Evolutionary conservation across 2,329 filamentous ascomycete species (phyloP), one percentile per base, ranked within the genome.

Genomic region (Fusarium sp.): DNA sequence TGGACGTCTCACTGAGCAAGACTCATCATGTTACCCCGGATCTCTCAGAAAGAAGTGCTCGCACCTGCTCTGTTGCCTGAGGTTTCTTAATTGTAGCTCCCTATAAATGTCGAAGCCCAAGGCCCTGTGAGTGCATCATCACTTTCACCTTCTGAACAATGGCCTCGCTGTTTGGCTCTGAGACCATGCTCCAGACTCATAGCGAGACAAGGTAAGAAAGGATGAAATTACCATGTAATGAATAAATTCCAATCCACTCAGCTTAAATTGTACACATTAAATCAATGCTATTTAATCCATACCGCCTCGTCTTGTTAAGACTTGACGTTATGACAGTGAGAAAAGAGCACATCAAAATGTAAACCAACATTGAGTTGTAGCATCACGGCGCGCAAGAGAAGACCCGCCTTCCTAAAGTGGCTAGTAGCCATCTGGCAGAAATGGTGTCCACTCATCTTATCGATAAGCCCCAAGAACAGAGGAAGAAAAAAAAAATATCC

Each of bases 401-500:
- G 42, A 27, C 23, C 42, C 23, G 13, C 42, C 42, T 46, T 27
- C 44, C 44, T 16, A 16, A 27, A 27, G 2, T 10, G 44, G 23
- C 4, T 49, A 16, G 44, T 16, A 2, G 0, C 2, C 0, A 10
- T 25, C 7, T 25, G 23, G 23, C 14, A 6, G 9, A 25, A 27
- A 16, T 0, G 23, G 6, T 46, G 16, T 38, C 31, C 44, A 49
- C 44, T 3, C 7, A 0, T 0, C 23, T 72, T 76, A 76, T 76
- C 74, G 67, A 74, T 73, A 75, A 57, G 53, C 44, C 14, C 14
- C 44, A 49, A 49, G 44, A 6, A 16, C 20, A 27, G 8, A 6
- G 6, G 56, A 60, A 58, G 57, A 63, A 54, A 64, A 74, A 74
- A 72, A 71, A 25, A 60, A 49, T 16, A 49, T 49, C 44, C 44